phyloP scores from a whole-genome alignment of 345 rosid genomes.

The Acer negundo region DNA sequence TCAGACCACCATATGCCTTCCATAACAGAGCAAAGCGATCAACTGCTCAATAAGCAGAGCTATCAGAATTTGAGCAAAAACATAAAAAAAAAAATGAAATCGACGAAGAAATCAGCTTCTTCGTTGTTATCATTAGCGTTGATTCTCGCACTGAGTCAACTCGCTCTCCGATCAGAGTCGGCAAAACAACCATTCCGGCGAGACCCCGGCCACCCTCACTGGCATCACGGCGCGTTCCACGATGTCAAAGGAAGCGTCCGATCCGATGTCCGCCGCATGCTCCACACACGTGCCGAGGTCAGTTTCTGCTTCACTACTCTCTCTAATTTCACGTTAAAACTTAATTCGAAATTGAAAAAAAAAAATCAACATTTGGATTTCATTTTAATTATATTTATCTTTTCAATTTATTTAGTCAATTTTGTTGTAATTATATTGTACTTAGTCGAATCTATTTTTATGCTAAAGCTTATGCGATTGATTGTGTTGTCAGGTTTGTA shows the following conservation, averaged over 20 bases:
- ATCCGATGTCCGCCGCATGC: constrained; percentile 92
- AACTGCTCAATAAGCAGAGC: neutral
- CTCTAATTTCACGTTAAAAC: neutral
- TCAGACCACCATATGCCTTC: neutral
- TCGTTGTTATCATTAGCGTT: constrained; percentile 11
- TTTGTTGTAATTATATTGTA: neutral
- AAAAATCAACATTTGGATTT: too few species aligned
- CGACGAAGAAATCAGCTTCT: constrained; percentile 28
- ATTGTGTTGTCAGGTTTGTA: neutral
- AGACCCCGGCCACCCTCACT: constrained; percentile 90
- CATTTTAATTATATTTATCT: too few species aligned
- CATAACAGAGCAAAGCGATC: neutral
- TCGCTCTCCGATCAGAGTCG: constrained; percentile 49
- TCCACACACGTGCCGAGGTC: constrained; percentile 98
- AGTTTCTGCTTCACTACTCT: neutral
- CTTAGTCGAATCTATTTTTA: neutral
- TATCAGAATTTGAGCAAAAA: neutral
- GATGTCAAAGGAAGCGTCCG: constrained; percentile 85
- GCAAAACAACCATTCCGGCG: constrained; percentile 79
- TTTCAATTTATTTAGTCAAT: neutral
- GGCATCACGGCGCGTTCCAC: constrained; percentile 99
- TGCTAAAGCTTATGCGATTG: too few species aligned
- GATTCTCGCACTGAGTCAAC: constrained; percentile 37
- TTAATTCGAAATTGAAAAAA: neutral
- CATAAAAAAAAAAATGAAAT: constrained; percentile 32